These are phyloP conservation scores for Tulasnella sp. DNA, from an alignment of 768 basidiomycete genomes.

Conservation along the genomic window DNA sequence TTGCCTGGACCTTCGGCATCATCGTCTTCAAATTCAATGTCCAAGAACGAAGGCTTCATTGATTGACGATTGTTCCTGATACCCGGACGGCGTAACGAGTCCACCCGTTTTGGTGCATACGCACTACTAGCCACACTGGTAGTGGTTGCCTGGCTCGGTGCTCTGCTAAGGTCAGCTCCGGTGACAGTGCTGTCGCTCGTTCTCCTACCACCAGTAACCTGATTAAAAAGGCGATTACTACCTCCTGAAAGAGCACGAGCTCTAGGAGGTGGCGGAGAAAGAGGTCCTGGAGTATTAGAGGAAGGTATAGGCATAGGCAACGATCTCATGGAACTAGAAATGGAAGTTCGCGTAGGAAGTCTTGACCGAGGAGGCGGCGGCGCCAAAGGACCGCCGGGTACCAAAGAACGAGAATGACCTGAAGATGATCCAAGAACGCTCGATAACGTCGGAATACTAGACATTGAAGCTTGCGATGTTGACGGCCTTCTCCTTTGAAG, in stretches of 20 bases:
- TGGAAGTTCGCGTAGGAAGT: constrained; percentile 13
- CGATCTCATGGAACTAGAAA: constrained; percentile 8
- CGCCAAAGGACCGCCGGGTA: constrained; percentile 2
- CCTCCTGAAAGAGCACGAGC: too few relatives aligned
- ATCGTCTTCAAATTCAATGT: constrained; percentile 11
- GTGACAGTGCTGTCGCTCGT: neutral
- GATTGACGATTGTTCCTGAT: constrained; percentile 13
- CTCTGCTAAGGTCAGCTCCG: neutral
- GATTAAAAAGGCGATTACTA: too few relatives aligned
- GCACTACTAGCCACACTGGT: neutral
- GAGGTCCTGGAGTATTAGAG: constrained; percentile 2
- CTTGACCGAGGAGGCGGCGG: constrained; percentile 10
- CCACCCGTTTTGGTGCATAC: neutral
- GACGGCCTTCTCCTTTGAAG: neutral
- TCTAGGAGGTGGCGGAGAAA: too few relatives aligned
- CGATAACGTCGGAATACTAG: neutral
- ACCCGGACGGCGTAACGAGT: neutral
- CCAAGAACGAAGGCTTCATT: constrained; percentile 13
- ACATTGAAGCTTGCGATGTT: neutral
- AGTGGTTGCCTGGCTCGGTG: neutral
- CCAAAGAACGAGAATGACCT: too few relatives aligned
- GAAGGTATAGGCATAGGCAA: neutral
- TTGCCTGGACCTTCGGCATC: constrained; percentile 1
- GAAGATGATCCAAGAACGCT: too few relatives aligned
- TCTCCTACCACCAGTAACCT: too few relatives aligned